Conservation (phyloP, 2,329 filamentous ascomycete genomes). For the Dothistroma septosporum region DNA sequence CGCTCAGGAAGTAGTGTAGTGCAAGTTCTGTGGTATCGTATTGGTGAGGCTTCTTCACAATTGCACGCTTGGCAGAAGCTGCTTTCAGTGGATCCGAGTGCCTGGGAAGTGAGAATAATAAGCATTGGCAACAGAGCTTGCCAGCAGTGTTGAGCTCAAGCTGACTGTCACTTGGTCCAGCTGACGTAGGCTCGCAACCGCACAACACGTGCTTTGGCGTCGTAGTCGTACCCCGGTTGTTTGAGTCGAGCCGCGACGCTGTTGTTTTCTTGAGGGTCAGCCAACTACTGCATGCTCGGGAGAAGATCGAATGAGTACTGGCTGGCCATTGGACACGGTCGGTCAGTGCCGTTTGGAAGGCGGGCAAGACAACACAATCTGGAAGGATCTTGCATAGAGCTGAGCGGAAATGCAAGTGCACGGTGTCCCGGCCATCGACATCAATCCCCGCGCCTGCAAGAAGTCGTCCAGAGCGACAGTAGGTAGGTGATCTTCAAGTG, state of each 20-base stretch:
- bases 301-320: not conserved
- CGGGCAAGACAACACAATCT: not conserved
- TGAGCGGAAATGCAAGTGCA: not conserved
- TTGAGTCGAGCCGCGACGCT: too few relatives aligned
- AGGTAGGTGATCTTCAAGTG: too few relatives aligned
- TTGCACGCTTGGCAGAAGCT: slow-evolving; percentile 1
- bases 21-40: too few relatives aligned
- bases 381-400: not conserved
- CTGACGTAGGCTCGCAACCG: not conserved
- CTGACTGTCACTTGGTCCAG: not conserved
- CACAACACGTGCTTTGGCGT: slow-evolving; percentile 4
- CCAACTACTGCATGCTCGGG: too few relatives aligned
- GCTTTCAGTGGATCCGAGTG: not conserved
- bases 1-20: too few relatives aligned
- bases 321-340: not conserved
- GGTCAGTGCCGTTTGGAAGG: not conserved
- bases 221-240: not conserved
- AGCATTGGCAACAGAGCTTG: not conserved
- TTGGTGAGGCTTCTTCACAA: not conserved
- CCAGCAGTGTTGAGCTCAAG: not conserved
- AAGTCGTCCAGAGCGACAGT: too few relatives aligned
- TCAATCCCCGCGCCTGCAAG: too few relatives aligned
- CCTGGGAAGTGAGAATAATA: not conserved
- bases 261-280: too few relatives aligned
- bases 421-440: not conserved